Evolutionary conservation across 164 flowering plant genomes (phyloP), one percentile per base, ranked within the genome.

Genomic region (Tetracentron sinense): DNA sequence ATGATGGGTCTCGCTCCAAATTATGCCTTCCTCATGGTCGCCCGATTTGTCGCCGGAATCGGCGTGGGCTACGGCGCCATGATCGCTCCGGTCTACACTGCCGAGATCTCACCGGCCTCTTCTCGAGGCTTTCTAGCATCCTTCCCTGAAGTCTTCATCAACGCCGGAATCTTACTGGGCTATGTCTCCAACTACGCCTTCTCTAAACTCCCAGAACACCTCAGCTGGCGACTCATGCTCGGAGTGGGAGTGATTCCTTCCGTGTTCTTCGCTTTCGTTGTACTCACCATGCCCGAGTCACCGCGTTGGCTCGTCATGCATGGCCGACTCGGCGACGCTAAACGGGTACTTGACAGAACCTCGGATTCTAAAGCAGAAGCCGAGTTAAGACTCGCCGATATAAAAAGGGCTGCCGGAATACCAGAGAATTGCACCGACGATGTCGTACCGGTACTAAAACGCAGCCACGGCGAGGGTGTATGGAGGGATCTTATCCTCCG

Each of bases 251-350:
- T 69, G 0, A 21, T 74, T 27, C 77, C 77, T 7, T 53, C 77
- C 3, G 33, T 63, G 0, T 21, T 69, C 15, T 31, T 72, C 0
- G 63, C 59, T 1, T 14, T 57, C 14, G 71, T 63, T 11, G 71
- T 73, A 21, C 60, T 75, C 7, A n/a, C 56, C 58, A 75, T 78
- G 79, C 82, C 82, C 46, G 82, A 78, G 60, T 78, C 82, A 3
- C 82, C 82, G 6, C 64, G 82, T n/a, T 78, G 82, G 82, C 75
- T 75, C 29, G 66, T 78, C 8, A 61, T 78, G 75, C 75, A 78
- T 44, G 79, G 79, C 26, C 72, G 77, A 22, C 61, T 75, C 6
- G 75, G 68, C 7, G 82, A 78, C 0, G 82, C 79, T 8, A 75
- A 65, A 38, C 49, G 46, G 10, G 77, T 78, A 4, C 71, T 78